Percentiles rank a stretch among this genome's conserved stretches.
These are phyloP conservation scores for Penicillium olsonii DNA, from an alignment of 2,329 filamentous ascomycete genomes.

Conservation along the genomic window DNA sequence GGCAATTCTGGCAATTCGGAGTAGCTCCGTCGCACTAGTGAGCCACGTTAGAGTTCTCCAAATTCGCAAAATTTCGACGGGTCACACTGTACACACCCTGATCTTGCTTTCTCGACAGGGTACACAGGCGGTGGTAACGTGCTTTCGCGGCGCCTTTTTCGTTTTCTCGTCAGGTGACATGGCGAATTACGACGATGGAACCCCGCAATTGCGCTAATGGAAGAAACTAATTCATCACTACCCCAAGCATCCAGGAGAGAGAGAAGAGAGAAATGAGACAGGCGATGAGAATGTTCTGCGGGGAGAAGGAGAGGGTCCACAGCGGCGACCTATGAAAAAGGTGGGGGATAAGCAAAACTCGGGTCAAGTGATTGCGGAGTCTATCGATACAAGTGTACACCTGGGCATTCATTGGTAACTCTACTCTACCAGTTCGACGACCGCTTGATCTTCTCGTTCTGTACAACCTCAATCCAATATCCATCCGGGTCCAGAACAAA, in stretches of 20 bases:
- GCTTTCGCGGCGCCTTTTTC: constrained; percentile 41
- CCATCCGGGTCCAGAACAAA: constrained; percentile 87
- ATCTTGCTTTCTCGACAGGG: constrained; percentile 50
- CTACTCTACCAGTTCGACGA: constrained; percentile 35
- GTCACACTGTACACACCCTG: constrained; percentile 31
- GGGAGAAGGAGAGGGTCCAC: constrained; percentile 22
- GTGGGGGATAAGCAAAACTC: constrained; percentile 15
- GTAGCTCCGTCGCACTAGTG: constrained; percentile 40
- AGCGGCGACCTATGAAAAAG: constrained; percentile 21
- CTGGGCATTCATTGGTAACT: too few species aligned
- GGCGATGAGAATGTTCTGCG: constrained; percentile 12
- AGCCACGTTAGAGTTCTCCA: constrained; percentile 1
- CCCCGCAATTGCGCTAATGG: constrained; percentile 1
- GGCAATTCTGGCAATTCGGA: constrained; percentile 41
- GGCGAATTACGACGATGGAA: not conserved
- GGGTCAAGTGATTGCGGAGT: constrained; percentile 6
- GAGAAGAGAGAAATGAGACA: not conserved
- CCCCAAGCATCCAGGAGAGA: not conserved
- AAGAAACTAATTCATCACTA: constrained; percentile 9
- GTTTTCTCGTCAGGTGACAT: constrained; percentile 31
- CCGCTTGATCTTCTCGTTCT: constrained; percentile 61
- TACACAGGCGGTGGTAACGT: constrained; percentile 49
- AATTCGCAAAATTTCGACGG: not conserved
- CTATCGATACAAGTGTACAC: too few species aligned
- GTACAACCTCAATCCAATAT: constrained; percentile 76